Evolutionary conservation across 148 eudicot species (phyloP), one percentile per base, ranked within the genome.

Genomic region (Rhododendron vialii): DNA sequence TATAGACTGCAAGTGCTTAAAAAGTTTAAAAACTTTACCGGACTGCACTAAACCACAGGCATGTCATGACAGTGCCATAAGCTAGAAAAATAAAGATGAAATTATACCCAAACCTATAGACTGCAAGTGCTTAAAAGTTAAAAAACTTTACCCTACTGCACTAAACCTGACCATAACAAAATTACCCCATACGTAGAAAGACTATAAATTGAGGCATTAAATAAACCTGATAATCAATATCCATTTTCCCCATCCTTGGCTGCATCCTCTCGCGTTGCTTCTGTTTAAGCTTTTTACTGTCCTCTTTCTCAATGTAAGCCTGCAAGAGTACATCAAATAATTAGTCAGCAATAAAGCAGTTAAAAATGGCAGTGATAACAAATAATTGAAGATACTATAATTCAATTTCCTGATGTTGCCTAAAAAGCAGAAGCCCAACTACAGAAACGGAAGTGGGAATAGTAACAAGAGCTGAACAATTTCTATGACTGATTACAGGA

Each of bases 201-300:
- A 63, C 28, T 63, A 63, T 63, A 63, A 24, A 24, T 63, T 24
- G 28, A 8, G 69, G 69, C 12, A 1, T 63, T 63, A 24, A 1
- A 63, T 24, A 84, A 17, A 95, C 99, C 99, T 95, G 99, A 92
- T 97, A 95, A 85, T 95, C 99, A 91, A 97, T 97, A 87, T 97
- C 99, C 99, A 97, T 97, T 88, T 97, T 97, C 51, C 98, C 99
- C 98, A 97, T 97, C 85, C 94, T 97, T 22, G 99, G 99, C 86
- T 97, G 99, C 99, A 97, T 97, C 82, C 98, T 95, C 86, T 97
- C 98, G 36, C 98, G 96, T 87, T 97, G 99, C 93, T 97, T 97
- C 92, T 97, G 99, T 88, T 97, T 97, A 83, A 97, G 90, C 90
- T 97, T 97, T 89, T 93, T 97, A 86, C 95, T 94, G 78, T 97